phyloP scores from a whole-genome alignment of 257 asterid species.

The Solanum tarijense region DNA sequence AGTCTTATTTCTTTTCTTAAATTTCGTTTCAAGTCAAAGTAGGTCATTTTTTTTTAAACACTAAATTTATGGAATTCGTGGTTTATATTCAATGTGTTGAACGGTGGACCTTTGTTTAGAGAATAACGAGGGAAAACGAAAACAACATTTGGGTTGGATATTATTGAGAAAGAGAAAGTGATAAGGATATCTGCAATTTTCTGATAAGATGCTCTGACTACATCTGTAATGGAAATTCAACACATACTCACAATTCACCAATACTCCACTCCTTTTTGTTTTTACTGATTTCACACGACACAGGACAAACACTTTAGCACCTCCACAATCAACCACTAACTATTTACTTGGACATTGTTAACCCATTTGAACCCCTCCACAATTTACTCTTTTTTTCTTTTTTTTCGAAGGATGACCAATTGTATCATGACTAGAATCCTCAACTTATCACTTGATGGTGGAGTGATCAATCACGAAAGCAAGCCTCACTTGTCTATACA shows the following conservation, averaged over 20 bases:
- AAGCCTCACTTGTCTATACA: not conserved
- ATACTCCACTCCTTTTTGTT: not conserved
- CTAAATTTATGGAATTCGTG: not conserved
- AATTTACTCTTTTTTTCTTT: not conserved
- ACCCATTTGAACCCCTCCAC: not conserved
- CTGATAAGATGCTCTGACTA: not conserved
- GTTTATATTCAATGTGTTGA: not conserved
- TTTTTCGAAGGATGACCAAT: not conserved
- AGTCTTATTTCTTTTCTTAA: too few relatives aligned
- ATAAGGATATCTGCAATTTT: not conserved
- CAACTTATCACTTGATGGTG: not conserved
- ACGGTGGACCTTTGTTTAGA: not conserved
- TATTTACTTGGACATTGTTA: not conserved
- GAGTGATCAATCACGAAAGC: not conserved
- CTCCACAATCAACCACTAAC: not conserved
- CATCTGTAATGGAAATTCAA: not conserved
- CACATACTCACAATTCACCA: not conserved
- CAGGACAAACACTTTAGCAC: not conserved
- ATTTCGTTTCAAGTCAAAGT: too few relatives aligned
- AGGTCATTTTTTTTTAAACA: too few relatives aligned
- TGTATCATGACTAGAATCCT: not conserved
- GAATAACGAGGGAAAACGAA: not conserved
- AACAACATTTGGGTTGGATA: not conserved
- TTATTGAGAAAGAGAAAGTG: not conserved
- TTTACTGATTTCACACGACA: too few relatives aligned